Evolutionary conservation across 345 rosid species (phyloP).

Genomic region (Eucalyptus coolabah): DNA sequence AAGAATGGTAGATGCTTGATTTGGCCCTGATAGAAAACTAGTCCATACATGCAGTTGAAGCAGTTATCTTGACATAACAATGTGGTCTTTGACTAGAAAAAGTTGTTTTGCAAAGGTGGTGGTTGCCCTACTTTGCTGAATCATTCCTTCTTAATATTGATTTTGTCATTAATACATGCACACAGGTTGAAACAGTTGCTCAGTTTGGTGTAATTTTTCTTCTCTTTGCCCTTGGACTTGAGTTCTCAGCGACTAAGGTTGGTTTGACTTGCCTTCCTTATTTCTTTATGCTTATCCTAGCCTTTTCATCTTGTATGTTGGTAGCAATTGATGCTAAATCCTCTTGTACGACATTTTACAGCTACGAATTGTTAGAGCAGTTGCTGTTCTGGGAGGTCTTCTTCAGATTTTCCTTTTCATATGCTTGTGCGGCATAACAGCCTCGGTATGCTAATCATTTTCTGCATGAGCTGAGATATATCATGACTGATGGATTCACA

Average conservation of each 20-base stretch:
- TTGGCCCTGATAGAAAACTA: not conserved
- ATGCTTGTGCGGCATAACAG: constrained; percentile 83
- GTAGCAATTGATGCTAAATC: not conserved
- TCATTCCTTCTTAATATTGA: not conserved
- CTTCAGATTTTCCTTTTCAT: constrained; percentile 83
- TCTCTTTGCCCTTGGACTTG: constrained; percentile 88
- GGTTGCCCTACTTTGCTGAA: not conserved
- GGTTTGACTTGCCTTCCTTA: not conserved
- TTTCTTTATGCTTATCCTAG: not conserved
- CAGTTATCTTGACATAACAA: not conserved
- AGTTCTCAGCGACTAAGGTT: constrained; percentile 81
- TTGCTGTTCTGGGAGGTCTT: constrained; percentile 87
- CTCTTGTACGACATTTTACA: constrained; percentile 10
- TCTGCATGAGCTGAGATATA: not conserved
- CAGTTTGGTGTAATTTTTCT: constrained; percentile 98
- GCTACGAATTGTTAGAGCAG: constrained; percentile 93
- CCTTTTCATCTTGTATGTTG: not conserved
- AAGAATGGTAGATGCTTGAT: not conserved
- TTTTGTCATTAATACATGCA: not conserved
- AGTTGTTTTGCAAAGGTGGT: not conserved
- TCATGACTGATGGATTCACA: not conserved
- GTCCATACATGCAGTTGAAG: not conserved
- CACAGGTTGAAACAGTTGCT: constrained; percentile 94
- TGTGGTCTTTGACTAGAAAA: not conserved
- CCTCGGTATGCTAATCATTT: constrained; percentile 42